Evolutionary conservation across 768 basidiomycete genomes (phyloP), one percentile per base, ranked within the genome.

Genomic region (Tylopilus plumbeoviolaceoides): DNA sequence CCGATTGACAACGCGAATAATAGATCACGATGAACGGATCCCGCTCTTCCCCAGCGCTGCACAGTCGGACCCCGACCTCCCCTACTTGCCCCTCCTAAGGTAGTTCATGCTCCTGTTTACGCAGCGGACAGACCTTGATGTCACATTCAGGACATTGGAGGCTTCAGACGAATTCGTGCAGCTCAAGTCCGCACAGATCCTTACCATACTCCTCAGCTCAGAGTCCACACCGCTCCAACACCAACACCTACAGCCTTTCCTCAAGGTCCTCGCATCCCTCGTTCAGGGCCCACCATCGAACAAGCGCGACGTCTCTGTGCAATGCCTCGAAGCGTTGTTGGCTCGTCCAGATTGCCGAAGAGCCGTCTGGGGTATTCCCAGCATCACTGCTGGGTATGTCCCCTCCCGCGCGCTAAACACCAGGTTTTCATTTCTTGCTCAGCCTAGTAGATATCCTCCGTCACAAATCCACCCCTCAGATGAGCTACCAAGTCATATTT

Each of bases 121-220:
- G 35, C 44, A 11, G 21, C 47, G 23, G 25, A 25, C 5, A 43
- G n/a, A 18, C 39, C n/a, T 33, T 69, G 21, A 51, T 30, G 25
- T 30, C 40, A 30, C 44, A 35, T 49, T 25, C 59, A 95, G 91
- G 61, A 83, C 85, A 31, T 73, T 97, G 44, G 87, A 90, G 36
- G 82, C 87, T 12, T 86, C 85, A 59, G 97, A 98, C 67, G 95
- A 98, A 66, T 98, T 97, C 59, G 85, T 91, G n/a, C 91, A 95
- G 63, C 77, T 98, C 52, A 97, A 95, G 65, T 78, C 88, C 11
- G 79, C 88, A 0, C 89, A 95, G 63, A 88, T 98, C 57, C 74
- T 97, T 42, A 92, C 94, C 1, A 78, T 95, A 31, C 78, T 98
- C 21, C 79, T 95, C 35, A 84, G 83, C 59, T 77, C 79, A 54